Evolutionary conservation across 306 rosid species (phyloP).

Genomic region (Pyrus communis): DNA sequence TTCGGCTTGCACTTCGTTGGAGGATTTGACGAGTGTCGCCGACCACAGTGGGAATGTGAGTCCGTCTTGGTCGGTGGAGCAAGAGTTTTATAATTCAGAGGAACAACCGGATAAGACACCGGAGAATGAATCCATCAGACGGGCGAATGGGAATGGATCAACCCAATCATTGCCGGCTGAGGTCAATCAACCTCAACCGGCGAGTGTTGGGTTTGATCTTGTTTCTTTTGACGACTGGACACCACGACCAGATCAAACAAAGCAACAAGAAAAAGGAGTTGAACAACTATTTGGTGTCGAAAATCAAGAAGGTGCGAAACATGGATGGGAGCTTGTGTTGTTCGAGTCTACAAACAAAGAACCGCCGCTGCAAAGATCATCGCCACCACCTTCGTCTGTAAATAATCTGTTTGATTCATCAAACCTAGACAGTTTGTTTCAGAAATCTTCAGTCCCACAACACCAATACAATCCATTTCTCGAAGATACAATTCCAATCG

Average conservation of each 20-base stretch:
- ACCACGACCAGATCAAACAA: background rate
- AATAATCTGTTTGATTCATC: conserved; percentile 17
- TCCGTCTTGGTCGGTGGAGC: conserved; percentile 29
- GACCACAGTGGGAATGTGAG: conserved; percentile 16
- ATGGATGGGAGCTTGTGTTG: conserved; percentile 60
- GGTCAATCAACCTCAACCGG: background rate
- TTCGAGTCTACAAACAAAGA: conserved; percentile 22
- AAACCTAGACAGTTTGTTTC: conserved; percentile 8
- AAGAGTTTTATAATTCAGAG: conserved; percentile 17
- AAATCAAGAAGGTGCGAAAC: background rate
- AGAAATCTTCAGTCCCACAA: conserved; percentile 19
- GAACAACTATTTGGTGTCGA: background rate
- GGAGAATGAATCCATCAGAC: background rate
- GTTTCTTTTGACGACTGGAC: conserved; percentile 9
- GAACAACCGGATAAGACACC: background rate
- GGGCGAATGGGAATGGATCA: background rate
- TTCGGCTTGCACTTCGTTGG: conserved; percentile 43
- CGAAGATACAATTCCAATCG: conserved; percentile 17
- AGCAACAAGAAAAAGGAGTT: background rate
- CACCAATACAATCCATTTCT: conserved; percentile 63
- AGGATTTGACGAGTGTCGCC: conserved; percentile 41
- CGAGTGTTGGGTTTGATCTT: conserved; percentile 14
- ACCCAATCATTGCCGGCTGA: background rate
- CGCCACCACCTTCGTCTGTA: background rate
- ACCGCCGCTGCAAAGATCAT: background rate